Conservation (phyloP, 2,329 filamentous ascomycete species). For the Tolypocladium paradoxum region DNA sequence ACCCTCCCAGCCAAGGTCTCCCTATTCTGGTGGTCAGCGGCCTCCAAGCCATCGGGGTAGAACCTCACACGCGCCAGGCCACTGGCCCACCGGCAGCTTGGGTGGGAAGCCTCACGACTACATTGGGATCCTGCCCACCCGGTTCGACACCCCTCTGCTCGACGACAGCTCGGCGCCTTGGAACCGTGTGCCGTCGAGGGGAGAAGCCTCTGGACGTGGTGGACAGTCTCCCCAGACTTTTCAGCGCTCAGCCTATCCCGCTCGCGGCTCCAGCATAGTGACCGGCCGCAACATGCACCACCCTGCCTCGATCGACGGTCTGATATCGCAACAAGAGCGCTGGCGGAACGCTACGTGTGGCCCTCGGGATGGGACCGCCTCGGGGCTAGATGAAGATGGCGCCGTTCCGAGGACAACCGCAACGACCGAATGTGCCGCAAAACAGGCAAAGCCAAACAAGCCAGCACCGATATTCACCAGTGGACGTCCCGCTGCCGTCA, state of each 20-base stretch:
- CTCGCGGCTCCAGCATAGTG: conserved; percentile 15
- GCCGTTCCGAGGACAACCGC: background rate
- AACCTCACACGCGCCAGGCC: conserved; percentile 1
- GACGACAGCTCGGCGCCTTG: conserved; percentile 10
- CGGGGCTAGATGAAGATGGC: background rate
- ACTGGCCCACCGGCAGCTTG: conserved; percentile 7
- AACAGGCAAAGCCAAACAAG: background rate
- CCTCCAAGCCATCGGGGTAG: background rate
- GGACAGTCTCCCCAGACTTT: conserved; percentile 1
- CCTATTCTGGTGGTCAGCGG: background rate
- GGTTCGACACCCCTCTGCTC: conserved; percentile 9
- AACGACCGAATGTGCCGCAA: background rate
- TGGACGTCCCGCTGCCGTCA: no score
- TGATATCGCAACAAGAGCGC: conserved; percentile 7
- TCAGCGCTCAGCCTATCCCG: conserved; percentile 10
- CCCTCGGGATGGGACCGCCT: background rate
- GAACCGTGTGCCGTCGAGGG: conserved; percentile 3
- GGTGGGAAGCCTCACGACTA: conserved; percentile 10
- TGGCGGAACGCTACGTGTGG: background rate
- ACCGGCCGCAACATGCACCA: conserved; percentile 5
- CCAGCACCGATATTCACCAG: background rate
- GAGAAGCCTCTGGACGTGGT: background rate
- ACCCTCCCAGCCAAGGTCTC: background rate
- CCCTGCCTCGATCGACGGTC: conserved; percentile 11
- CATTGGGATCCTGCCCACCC: conserved; percentile 12